These are phyloP conservation scores for Trametes cubensis DNA, from an alignment of 768 basidiomycete genomes.

Conservation along the genomic window DNA sequence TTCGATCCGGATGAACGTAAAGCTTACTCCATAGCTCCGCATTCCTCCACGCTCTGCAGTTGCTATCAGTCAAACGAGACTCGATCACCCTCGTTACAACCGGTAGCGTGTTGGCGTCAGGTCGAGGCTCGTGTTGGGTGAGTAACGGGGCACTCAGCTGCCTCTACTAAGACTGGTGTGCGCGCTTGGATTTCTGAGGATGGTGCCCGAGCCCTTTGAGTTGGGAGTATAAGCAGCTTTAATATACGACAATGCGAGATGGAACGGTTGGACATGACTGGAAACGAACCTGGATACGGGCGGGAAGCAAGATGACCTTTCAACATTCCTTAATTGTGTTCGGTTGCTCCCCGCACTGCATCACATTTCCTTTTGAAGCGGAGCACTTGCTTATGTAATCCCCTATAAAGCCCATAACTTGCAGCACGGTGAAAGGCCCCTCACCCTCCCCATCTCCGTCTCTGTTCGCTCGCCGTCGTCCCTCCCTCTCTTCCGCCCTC, in stretches of 20 bases:
- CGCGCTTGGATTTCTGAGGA: too few relatives aligned
- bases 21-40: conserved; percentile 4
- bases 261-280: neutral
- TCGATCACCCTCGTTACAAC: conserved; percentile 10
- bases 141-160: neutral
- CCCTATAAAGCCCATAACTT: conserved; percentile 17
- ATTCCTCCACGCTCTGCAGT: neutral
- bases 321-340: conserved; percentile 22
- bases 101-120: neutral
- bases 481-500: conserved; percentile 5
- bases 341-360: conserved; percentile 26
- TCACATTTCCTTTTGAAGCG: conserved; percentile 17
- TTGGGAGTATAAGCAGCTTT: too few relatives aligned
- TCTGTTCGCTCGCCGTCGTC: conserved; percentile 7
- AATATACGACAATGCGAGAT: neutral
- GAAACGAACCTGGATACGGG: neutral
- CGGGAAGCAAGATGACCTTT: neutral
- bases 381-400: conserved; percentile 16
- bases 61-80: neutral
- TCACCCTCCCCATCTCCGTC: conserved; percentile 10
- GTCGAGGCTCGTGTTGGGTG: neutral
- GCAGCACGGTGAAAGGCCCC: conserved; percentile 9
- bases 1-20: conserved; percentile 11
- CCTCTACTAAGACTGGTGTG: too few relatives aligned
- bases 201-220: too few relatives aligned